Conservation (phyloP, 2,329 filamentous ascomycete species). For the Claviceps digitariae region DNA sequence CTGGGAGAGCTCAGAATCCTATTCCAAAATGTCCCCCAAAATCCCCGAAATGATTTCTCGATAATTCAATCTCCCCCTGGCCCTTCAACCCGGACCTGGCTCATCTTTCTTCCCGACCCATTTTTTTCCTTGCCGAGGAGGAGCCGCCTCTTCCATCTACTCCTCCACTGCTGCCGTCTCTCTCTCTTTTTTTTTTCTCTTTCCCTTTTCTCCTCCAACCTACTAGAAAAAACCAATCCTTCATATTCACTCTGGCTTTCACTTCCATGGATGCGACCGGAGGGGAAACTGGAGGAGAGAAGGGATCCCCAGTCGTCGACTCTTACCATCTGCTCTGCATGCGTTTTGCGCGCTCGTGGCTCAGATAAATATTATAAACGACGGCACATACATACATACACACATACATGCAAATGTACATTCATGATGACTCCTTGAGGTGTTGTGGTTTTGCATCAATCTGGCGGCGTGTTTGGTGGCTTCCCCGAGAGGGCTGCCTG, state of each 20-base stretch:
- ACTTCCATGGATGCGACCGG: conserved; percentile 39
- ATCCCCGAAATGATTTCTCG: too few relatives aligned
- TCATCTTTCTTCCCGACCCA: conserved; percentile 15
- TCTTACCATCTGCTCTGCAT: conserved; percentile 35
- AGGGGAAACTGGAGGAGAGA: conserved; percentile 66
- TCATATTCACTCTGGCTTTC: conserved; percentile 58
- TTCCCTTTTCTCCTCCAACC: conserved; percentile 21
- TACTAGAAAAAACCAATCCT: conserved; percentile 35
- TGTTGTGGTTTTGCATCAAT: neutral
- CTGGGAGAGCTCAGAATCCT: too few relatives aligned
- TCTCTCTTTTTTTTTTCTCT: conserved; percentile 8
- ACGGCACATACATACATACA: conserved; percentile 17
- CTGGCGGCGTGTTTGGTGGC: too few relatives aligned
- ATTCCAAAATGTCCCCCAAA: too few relatives aligned
- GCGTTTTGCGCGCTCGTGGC: conserved; percentile 19
- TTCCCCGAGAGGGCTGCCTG: too few relatives aligned
- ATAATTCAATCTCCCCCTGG: too few relatives aligned
- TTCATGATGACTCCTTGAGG: neutral
- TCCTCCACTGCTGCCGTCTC: neutral
- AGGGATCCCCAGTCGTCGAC: conserved; percentile 24
- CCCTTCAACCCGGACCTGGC: conserved; percentile 4
- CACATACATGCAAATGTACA: conserved; percentile 9
- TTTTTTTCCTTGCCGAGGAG: neutral
- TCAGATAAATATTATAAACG: conserved; percentile 20
- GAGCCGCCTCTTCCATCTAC: neutral